Evolutionary conservation across 371 early-diverging fungal genomes (phyloP).

Genomic region (Mucor piriformis): DNA sequence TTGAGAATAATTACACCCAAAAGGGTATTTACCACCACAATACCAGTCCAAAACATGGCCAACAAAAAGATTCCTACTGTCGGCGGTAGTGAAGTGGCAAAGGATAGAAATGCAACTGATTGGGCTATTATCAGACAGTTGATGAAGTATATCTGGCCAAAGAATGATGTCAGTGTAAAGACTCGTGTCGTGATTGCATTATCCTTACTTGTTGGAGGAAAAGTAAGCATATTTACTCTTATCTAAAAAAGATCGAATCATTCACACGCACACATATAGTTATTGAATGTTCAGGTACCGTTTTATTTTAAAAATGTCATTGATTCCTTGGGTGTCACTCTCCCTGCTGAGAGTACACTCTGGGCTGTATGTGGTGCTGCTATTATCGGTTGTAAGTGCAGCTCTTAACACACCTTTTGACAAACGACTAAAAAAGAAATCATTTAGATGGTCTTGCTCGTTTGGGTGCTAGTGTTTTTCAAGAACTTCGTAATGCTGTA

Average conservation of each 20-base stretch:
- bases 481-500: constrained; percentile 92
- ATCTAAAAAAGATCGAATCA: too few relatives aligned
- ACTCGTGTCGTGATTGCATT: constrained; percentile 86
- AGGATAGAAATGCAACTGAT: constrained; percentile 54
- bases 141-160: constrained; percentile 89
- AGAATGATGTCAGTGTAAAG: constrained; percentile 76
- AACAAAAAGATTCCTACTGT: neutral
- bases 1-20: constrained; percentile 5
- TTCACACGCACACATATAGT: constrained; percentile 34
- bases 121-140: constrained; percentile 80
- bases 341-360: constrained; percentile 64
- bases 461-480: constrained; percentile 80
- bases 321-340: constrained; percentile 67
- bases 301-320: constrained; percentile 91
- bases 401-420: too few relatives aligned
- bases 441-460: constrained; percentile 83
- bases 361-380: constrained; percentile 82
- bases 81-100: neutral
- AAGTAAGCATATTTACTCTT: constrained; percentile 47
- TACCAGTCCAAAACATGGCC: neutral
- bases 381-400: constrained; percentile 86
- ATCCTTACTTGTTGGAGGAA: constrained; percentile 76
- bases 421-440: neutral
- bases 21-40: constrained; percentile 11
- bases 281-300: constrained; percentile 94